Conservation (phyloP, 2,329 filamentous ascomycete genomes). For the Paraconiothyrium sp. region DNA sequence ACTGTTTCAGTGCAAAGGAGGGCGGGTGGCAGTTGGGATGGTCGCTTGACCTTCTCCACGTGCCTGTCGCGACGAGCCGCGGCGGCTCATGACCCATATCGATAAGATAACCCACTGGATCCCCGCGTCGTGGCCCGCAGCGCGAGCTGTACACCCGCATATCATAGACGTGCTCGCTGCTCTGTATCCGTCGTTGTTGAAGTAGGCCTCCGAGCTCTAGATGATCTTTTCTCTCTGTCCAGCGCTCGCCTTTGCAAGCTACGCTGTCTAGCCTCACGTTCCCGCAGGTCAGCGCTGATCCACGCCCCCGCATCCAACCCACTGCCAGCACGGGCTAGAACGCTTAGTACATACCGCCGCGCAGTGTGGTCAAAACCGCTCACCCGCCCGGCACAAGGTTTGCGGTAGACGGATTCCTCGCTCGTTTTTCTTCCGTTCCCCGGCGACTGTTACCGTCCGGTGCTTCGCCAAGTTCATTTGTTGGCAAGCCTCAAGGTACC, state of each 20-base stretch:
- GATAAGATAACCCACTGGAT: slow-evolving; percentile 20
- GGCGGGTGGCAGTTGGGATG: slow-evolving; percentile 1
- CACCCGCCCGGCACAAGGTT: neutral
- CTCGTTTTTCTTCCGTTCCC: neutral
- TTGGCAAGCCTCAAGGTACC: slow-evolving; percentile 3
- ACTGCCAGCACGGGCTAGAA: slow-evolving; percentile 3
- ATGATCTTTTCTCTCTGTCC: neutral
- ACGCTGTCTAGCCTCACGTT: neutral
- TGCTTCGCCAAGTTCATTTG: slow-evolving; percentile 21
- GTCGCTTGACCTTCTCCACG: slow-evolving; percentile 26
- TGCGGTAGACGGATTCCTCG: neutral
- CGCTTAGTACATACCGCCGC: neutral
- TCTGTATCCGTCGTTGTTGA: neutral
- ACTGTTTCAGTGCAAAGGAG: slow-evolving; percentile 22
- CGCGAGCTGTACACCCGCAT: neutral
- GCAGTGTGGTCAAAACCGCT: slow-evolving; percentile 6
- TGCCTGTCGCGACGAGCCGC: neutral
- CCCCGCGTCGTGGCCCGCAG: neutral
- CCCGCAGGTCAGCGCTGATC: neutral
- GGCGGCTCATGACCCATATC: slow-evolving; percentile 14
- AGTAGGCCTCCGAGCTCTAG: neutral
- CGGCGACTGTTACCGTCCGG: slow-evolving; percentile 8
- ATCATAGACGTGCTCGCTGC: neutral
- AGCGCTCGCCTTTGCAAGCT: neutral
- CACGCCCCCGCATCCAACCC: slow-evolving; percentile 6